Base-by-base conservation (phyloP, 768 basidiomycete species). In the Suillus subaureus region DNA sequence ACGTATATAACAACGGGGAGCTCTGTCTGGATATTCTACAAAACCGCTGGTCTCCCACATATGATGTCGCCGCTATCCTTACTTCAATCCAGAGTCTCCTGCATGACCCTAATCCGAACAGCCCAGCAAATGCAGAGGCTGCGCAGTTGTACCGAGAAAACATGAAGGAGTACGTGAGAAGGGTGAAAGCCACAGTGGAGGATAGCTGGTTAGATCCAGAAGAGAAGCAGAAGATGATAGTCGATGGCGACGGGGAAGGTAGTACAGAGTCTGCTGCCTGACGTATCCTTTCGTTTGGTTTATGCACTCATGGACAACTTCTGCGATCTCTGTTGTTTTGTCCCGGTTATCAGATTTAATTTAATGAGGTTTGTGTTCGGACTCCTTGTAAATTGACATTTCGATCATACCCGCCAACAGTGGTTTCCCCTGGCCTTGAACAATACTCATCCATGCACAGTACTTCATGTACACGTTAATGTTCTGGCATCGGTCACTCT, bases 11-110 rank as follows among this genome's bases (percentile, higher is more conserved):
- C 54, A 98, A 97, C 71, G 97, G 97, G 67, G 97, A 99, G 76
- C 91, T 99, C 61, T 99, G 97, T 75, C 85, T 99, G 61, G 97
- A 99, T 78, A 99, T 99, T 73, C 85, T 99, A 42, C 97, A 99
- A 82, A 99, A 99, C 75, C 85, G 97, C 28, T 99, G 97, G 97
- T 94, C 92, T 31, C 97, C 97, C 7, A 99, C 97, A 1, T 99
- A 99, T 78, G 97, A 99, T 74, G 97, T 99, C 62, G 95, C 96
- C 23, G 97, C 97, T 35, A 98, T 99, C 79, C 83, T 99, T 72
- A 99, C 97, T 11, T 93, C 90, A 70, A 97, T 99, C 65, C 97
- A 99, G 78, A 93, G 91, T 77, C 80, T 99, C 64, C 81, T 99
- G 66, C 96, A 99, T 73, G 97, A 99, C 78, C 97, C 97, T 15